Conservation (phyloP, 805 yeast species). For the Starmerella stellata region DNA sequence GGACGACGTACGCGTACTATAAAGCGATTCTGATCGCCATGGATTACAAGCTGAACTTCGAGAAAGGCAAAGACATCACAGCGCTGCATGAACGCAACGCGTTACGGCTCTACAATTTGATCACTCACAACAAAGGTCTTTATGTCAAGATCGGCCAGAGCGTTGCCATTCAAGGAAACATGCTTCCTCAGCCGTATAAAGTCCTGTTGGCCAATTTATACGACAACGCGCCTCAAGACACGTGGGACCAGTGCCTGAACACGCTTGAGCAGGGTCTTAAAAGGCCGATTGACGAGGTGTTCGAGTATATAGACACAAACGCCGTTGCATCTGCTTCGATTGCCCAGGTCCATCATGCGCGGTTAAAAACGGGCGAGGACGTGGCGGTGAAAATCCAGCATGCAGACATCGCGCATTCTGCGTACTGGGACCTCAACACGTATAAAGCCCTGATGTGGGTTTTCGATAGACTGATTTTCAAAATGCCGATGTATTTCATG, state of each 20-base stretch:
- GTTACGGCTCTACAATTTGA: constrained; percentile 30
- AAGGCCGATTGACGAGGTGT: constrained; percentile 38
- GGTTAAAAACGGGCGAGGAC: constrained; percentile 35
- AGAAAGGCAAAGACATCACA: constrained; percentile 30
- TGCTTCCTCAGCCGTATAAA: constrained; percentile 88
- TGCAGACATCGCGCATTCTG: constrained; percentile 41
- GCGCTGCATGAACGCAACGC: constrained; percentile 45
- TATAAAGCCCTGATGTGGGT: constrained; percentile 35
- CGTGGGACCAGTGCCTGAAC: constrained; percentile 45
- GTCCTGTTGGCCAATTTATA: constrained; percentile 82
- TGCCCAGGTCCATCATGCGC: constrained; percentile 86
- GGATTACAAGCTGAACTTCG: constrained; percentile 41
- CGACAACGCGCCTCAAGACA: constrained; percentile 53
- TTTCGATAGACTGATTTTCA: constrained; percentile 38
- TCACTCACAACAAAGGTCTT: constrained; percentile 45
- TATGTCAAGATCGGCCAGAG: constrained; percentile 93
- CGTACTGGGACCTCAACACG: constrained; percentile 41
- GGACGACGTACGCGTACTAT: constrained; percentile 37
- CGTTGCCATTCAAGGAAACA: constrained; percentile 73
- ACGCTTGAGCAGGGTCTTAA: constrained; percentile 63
- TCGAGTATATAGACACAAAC: constrained; percentile 41
- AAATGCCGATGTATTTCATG: constrained; percentile 41
- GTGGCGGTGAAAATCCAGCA: constrained; percentile 95
- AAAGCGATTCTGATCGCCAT: constrained; percentile 29
- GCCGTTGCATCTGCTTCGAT: constrained; percentile 93